These are phyloP conservation scores for Capillidium heterosporum DNA, from an alignment of 371 early-diverging fungal species.

Conservation along the genomic window DNA sequence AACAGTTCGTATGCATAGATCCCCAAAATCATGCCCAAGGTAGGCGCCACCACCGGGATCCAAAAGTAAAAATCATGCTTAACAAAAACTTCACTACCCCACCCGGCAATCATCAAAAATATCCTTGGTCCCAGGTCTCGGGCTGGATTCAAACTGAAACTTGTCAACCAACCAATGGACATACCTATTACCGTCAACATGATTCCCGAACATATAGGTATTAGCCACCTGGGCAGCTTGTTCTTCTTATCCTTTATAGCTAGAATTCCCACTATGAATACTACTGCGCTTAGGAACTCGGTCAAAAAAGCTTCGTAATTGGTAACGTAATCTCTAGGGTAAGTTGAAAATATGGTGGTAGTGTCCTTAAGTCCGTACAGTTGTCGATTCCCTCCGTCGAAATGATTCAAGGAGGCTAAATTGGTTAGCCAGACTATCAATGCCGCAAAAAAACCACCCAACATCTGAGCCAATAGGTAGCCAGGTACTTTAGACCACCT, in stretches of 20 bases:
- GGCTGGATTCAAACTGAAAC: slow-evolving; percentile 73
- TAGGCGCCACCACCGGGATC: slow-evolving; percentile 57
- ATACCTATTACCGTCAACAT: slow-evolving; percentile 39
- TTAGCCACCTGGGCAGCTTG: slow-evolving; percentile 1
- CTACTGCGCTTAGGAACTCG: slow-evolving; percentile 54
- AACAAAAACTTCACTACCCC: slow-evolving; percentile 45
- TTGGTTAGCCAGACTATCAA: slow-evolving; percentile 23
- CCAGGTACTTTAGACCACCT: slow-evolving; percentile 36
- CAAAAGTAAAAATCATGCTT: slow-evolving; percentile 43
- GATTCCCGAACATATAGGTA: slow-evolving; percentile 37
- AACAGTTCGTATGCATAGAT: slow-evolving; percentile 15
- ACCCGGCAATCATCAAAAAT: slow-evolving; percentile 53
- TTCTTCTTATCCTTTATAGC: slow-evolving; percentile 45
- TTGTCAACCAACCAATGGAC: slow-evolving; percentile 47
- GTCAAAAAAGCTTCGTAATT: slow-evolving; percentile 38
- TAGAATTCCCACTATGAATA: slow-evolving; percentile 46
- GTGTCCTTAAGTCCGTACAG: slow-evolving; percentile 20
- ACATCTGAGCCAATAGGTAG: slow-evolving; percentile 34
- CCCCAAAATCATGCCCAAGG: slow-evolving; percentile 50
- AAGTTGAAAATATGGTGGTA: slow-evolving; percentile 49
- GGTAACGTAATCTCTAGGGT: slow-evolving; percentile 29
- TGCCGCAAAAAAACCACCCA: slow-evolving; percentile 50
- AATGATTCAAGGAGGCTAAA: slow-evolving; percentile 35
- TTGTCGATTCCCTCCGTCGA: slow-evolving; percentile 33
- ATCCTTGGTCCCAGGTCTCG: slow-evolving; percentile 76